A percentile compares a stretch with the other conserved stretches of the same genome.
Conservation (phyloP, 345 rosid genomes). For the Rhodamnia rubescens region DNA sequence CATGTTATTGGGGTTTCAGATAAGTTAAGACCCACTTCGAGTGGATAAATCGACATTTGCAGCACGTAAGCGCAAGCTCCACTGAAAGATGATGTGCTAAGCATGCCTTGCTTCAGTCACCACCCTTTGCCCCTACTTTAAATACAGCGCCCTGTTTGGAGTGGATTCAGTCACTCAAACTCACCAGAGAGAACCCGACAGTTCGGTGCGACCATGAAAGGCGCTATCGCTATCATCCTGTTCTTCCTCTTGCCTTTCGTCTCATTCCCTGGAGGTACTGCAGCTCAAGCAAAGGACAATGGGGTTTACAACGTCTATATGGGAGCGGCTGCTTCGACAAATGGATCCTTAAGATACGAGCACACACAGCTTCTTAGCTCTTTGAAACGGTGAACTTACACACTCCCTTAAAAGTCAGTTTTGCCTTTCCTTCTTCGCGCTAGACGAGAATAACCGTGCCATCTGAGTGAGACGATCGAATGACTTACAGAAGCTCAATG, state of each 20-base stretch:
- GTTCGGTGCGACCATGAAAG: background rate
- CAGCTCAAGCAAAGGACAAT: background rate
- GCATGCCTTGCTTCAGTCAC: background rate
- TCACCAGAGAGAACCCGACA: background rate
- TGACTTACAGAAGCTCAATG: background rate
- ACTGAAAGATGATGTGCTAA: background rate
- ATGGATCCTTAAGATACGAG: background rate
- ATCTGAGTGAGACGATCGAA: background rate
- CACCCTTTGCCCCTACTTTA: background rate
- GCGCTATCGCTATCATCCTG: background rate
- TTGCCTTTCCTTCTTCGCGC: background rate
- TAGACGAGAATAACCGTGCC: background rate
- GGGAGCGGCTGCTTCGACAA: background rate
- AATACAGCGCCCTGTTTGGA: background rate
- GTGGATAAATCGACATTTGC: slow-evolving; percentile 7
- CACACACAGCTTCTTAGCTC: background rate
- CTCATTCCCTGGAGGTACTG: background rate
- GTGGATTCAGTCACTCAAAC: background rate
- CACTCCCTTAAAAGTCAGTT: background rate
- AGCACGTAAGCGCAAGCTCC: background rate
- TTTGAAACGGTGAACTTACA: background rate
- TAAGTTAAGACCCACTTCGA: slow-evolving; percentile 18
- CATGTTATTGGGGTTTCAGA: background rate
- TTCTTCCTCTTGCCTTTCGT: background rate
- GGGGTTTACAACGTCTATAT: slow-evolving; percentile 1